Evolutionary conservation across 371 early-diverging fungal species (phyloP).

Genomic region (Zopfochytrium polystomum): DNA sequence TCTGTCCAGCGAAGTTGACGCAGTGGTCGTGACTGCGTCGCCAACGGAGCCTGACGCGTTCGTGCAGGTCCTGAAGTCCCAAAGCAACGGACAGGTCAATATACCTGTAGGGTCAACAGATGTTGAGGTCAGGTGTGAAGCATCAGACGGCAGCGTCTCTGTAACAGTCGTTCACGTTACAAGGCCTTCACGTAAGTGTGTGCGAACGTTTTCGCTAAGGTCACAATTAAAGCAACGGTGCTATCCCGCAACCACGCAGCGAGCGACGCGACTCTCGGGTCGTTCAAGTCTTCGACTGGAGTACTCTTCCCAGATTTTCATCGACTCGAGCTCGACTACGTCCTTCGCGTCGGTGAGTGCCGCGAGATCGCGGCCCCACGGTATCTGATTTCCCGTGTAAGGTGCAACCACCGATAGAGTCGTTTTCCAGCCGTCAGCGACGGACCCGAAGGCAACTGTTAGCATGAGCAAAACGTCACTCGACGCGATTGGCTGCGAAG

Average conservation of each 20-base stretch:
- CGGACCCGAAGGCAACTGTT: slow-evolving; percentile 24
- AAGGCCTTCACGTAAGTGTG: no score
- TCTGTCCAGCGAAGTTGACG: no score
- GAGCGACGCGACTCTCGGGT: slow-evolving; percentile 32
- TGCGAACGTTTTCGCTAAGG: no score
- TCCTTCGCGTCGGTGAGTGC: slow-evolving; percentile 16
- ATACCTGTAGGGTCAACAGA: slow-evolving; percentile 30
- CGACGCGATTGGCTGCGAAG: slow-evolving; percentile 22
- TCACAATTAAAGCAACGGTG: no score
- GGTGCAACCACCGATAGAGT: background rate
- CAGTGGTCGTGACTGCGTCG: slow-evolving; percentile 23
- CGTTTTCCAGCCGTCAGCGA: slow-evolving; percentile 2
- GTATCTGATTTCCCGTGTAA: background rate
- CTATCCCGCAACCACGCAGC: no score
- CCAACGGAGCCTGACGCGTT: slow-evolving; percentile 42
- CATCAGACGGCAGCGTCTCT: slow-evolving; percentile 36
- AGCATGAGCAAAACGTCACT: slow-evolving; percentile 6
- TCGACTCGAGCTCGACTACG: slow-evolving; percentile 27
- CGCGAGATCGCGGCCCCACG: background rate
- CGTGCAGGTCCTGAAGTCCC: slow-evolving; percentile 31
- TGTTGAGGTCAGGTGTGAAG: slow-evolving; percentile 42
- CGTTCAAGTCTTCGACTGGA: slow-evolving; percentile 21
- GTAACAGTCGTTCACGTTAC: slow-evolving; percentile 26
- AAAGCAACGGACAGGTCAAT: slow-evolving; percentile 25
- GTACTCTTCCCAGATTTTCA: slow-evolving; percentile 34